A percentile compares a stretch with the other conserved stretches of the same genome.
These are phyloP conservation scores for Agaricus bisporus DNA, from an alignment of 768 basidiomycete genomes.

Conservation along the genomic window DNA sequence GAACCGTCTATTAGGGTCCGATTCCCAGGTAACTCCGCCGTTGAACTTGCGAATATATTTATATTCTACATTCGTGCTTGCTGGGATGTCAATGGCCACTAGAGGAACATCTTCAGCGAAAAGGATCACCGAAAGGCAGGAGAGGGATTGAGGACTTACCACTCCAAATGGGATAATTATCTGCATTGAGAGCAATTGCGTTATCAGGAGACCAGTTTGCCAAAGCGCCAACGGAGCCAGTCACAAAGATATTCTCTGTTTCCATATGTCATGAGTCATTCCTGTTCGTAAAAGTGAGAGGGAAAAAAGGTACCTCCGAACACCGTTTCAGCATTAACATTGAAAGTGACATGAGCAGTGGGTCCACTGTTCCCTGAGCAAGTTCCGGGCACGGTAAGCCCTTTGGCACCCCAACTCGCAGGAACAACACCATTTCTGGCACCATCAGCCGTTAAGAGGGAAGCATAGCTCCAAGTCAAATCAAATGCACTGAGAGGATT, in stretches of 20 bases:
- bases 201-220: slow-evolving; percentile 54
- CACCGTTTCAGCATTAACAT: slow-evolving; percentile 54
- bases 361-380: slow-evolving; percentile 26
- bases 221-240: slow-evolving; percentile 52
- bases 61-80: slow-evolving; percentile 52
- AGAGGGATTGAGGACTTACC: slow-evolving; percentile 33
- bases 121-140: neutral
- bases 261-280: neutral
- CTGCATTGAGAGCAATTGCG: slow-evolving; percentile 48
- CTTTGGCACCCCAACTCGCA: slow-evolving; percentile 61
- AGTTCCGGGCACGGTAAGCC: slow-evolving; percentile 39
- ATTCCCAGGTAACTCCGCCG: slow-evolving; percentile 60
- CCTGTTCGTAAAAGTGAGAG: neutral
- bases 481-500: slow-evolving; percentile 53
- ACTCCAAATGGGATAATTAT: slow-evolving; percentile 62
- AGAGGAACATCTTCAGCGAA: neutral
- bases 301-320: slow-evolving; percentile 43
- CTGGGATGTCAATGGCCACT: slow-evolving; percentile 61
- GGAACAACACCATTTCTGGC: slow-evolving; percentile 44
- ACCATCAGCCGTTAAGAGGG: slow-evolving; percentile 52
- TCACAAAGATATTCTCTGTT: slow-evolving; percentile 64
- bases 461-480: slow-evolving; percentile 75
- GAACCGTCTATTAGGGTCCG: slow-evolving; percentile 48
- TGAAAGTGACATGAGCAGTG: slow-evolving; percentile 54
- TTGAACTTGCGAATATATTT: slow-evolving; percentile 63